Conservation (phyloP, 73 alveolate genomes). For the Tetrahymena elliotti region DNA sequence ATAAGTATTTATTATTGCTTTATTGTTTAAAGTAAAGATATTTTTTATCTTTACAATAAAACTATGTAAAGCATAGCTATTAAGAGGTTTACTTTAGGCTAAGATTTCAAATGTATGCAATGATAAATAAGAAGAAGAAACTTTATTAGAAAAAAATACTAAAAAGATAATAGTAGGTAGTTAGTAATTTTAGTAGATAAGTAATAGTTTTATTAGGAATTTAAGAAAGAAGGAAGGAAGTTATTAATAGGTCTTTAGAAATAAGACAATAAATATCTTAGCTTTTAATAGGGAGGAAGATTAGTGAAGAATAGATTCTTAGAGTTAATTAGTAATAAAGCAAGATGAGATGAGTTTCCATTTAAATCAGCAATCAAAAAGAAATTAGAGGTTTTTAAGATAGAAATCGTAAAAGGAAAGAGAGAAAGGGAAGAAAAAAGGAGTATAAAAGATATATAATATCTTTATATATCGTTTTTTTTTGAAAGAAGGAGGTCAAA, state of each 20-base stretch:
- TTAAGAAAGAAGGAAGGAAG: neutral
- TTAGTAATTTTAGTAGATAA: neutral
- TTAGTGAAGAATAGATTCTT: neutral
- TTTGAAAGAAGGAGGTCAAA: neutral
- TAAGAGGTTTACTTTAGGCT: no score
- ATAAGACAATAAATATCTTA: neutral
- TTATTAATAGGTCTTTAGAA: neutral
- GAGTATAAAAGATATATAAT: neutral
- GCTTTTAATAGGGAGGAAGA: neutral
- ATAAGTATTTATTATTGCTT: no score
- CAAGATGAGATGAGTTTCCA: neutral
- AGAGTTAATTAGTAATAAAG: neutral
- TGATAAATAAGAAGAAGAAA: no score
- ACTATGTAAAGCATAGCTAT: no score
- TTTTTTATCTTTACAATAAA: no score
- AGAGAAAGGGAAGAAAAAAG: neutral
- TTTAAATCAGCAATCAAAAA: neutral
- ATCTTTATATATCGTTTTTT: neutral
- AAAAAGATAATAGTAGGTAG: neutral
- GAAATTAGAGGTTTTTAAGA: neutral
- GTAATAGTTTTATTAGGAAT: no score
- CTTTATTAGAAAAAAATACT: no score
- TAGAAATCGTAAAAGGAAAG: neutral
- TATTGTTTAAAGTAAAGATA: no score
- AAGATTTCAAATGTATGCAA: no score